Evolutionary conservation across 31 red algal species (phyloP), one percentile per base, ranked within the genome.

Genomic region (Asparagopsis taxiformis): DNA sequence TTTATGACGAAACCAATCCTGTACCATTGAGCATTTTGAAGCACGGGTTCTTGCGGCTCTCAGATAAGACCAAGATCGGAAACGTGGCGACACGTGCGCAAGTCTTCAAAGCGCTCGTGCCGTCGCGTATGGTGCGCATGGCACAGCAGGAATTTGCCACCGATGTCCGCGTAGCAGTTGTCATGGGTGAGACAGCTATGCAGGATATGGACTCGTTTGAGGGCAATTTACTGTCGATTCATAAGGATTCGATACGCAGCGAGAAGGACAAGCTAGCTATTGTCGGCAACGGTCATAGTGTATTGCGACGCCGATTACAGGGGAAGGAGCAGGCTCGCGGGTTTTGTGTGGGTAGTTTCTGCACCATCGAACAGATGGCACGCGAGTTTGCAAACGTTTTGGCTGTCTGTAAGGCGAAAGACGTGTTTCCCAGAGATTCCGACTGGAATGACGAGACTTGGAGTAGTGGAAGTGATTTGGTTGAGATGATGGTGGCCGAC

Each of bases 341-440:
- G 5, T 72, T 55, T 34, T 72, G 68, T 55, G 46, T 32, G 21
- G 0, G 10, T 7, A 43, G 25, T 4, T 13, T 16, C 3, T 72
- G 68, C 49, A 72, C 48, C 23, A 21, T 72, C 16, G 51, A 53
- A 53, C 10, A 72, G 35, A 55, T 72, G 24, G 43, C 68, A 19
- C 52, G 35, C 22, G 68, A 72, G 24, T 35, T 72, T 19, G 68
- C 68, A 30, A 72, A 72, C 35, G 68, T 72, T 3, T 31, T 72
- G 35, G 43, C 68, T 0, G 17, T 72, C 15, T 72, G 68, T 43
- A 52, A 54, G 21, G 68, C 68, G 31, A 35, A 8, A 56, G 49
- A 19, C 17, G 29, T 56, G 41, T 72, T 54, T 55, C 68, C 68
- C 10, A 26, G 17, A 19, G 64, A 25, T 19, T 0, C 16, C 4